These are phyloP conservation scores for Teratosphaeria viscida DNA, from an alignment of 2,329 filamentous ascomycete genomes.

Conservation along the genomic window DNA sequence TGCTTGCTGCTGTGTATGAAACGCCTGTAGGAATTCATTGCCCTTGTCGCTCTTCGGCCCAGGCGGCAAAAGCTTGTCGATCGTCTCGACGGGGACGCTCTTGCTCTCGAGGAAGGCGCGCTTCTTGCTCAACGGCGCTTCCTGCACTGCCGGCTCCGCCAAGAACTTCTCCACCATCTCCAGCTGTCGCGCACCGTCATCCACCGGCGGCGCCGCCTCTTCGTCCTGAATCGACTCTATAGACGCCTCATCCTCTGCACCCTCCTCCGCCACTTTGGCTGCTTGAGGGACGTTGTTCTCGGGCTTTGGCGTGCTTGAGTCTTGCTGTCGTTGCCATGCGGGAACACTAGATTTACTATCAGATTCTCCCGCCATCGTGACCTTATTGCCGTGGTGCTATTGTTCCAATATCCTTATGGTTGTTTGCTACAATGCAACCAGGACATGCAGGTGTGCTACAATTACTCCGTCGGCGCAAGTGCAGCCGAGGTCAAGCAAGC, in stretches of 20 bases:
- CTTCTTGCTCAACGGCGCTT: constrained; percentile 62
- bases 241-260: background rate
- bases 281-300: background rate
- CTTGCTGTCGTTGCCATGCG: constrained; percentile 23
- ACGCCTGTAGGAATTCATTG: constrained; percentile 11
- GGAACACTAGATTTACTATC: constrained; percentile 20
- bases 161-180: constrained; percentile 69
- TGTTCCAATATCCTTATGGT: background rate
- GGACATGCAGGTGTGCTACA: no score
- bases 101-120: constrained; percentile 67
- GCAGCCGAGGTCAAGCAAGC: background rate
- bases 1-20: constrained; percentile 12
- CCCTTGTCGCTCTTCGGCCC: background rate
- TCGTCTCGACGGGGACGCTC: constrained; percentile 56
- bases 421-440: no score
- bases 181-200: constrained; percentile 25
- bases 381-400: background rate
- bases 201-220: background rate
- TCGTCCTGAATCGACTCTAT: constrained; percentile 2
- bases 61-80: constrained; percentile 50
- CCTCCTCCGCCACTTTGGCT: background rate
- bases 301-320: background rate
- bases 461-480: background rate
- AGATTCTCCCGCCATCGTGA: constrained; percentile 18
- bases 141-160: constrained; percentile 59